Evolutionary conservation across 2,329 filamentous ascomycete genomes (phyloP).

Genomic region (Monilinia laxa): DNA sequence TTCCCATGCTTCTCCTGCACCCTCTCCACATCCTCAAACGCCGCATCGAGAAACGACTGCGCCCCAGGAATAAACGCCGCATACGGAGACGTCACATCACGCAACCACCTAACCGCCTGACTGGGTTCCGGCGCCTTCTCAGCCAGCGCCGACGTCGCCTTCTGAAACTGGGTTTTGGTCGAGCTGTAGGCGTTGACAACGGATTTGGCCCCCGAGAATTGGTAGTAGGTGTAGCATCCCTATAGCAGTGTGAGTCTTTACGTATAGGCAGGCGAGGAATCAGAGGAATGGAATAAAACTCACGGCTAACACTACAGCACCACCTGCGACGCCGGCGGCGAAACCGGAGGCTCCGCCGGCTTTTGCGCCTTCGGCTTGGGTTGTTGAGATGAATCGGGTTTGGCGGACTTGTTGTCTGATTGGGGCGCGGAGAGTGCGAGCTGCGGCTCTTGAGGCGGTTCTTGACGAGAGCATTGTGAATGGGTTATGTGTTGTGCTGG

Average conservation of each 20-base stretch:
- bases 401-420: slow-evolving; percentile 36
- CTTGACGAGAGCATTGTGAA: slow-evolving; percentile 32
- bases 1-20: slow-evolving; percentile 65
- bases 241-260: slow-evolving; percentile 13
- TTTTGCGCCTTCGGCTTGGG: slow-evolving; percentile 30
- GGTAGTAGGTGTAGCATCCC: slow-evolving; percentile 53
- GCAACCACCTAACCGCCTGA: slow-evolving; percentile 64
- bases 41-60: slow-evolving; percentile 63
- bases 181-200: slow-evolving; percentile 52
- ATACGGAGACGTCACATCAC: slow-evolving; percentile 66
- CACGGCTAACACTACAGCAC: slow-evolving; percentile 46
- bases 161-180: slow-evolving; percentile 60
- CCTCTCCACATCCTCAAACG: slow-evolving; percentile 69
- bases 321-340: slow-evolving; percentile 51
- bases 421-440: slow-evolving; percentile 25
- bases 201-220: slow-evolving; percentile 48
- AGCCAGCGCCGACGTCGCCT: slow-evolving; percentile 59
- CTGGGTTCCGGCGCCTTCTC: slow-evolving; percentile 64
- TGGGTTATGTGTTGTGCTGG: not conserved
- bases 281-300: not conserved
- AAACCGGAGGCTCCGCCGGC: slow-evolving; percentile 43
- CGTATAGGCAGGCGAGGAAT: no score
- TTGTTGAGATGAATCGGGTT: slow-evolving; percentile 32
- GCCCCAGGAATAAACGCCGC: slow-evolving; percentile 71
- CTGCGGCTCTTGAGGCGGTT: slow-evolving; percentile 30